phyloP scores from a whole-genome alignment of 2,329 filamentous ascomycete genomes.

The Tolypocladium tropicale region DNA sequence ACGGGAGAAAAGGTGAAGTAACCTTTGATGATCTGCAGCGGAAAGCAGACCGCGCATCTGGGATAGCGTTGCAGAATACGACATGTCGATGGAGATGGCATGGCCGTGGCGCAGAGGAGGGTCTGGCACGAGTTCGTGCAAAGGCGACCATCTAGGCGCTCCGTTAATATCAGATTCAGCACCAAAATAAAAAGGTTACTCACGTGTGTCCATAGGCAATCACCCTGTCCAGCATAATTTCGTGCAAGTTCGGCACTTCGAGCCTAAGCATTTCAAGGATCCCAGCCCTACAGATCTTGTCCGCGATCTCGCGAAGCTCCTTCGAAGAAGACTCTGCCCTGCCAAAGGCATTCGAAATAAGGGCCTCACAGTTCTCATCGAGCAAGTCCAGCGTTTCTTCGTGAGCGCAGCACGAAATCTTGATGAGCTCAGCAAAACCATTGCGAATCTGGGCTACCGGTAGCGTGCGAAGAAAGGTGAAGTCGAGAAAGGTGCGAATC shows the following conservation, averaged over 20 bases:
- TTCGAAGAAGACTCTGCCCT: not conserved
- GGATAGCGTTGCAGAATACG: not conserved
- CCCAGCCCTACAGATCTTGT: not conserved
- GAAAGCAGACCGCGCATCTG: not conserved
- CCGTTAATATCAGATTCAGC: not conserved
- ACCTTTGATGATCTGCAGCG: not conserved
- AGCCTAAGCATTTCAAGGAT: not conserved
- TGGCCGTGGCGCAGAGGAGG: not conserved
- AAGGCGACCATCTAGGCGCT: not conserved
- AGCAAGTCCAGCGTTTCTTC: not conserved
- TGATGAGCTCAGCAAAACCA: not conserved
- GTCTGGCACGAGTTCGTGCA: not conserved
- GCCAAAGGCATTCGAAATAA: not conserved
- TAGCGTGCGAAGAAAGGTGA: not conserved
- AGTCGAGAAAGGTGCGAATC: not conserved
- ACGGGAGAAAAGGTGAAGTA: not conserved
- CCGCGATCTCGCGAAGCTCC: not conserved
- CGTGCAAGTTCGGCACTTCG: not conserved
- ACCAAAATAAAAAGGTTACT: not conserved
- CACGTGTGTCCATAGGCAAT: not conserved
- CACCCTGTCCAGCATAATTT: not conserved
- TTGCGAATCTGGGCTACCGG: not conserved
- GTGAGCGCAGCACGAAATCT: not conserved
- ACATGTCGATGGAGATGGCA: not conserved
- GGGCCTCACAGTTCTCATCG: not conserved